Conservation (phyloP, 2,329 filamentous ascomycete species). For the Pseudogymnoascus verrucosus region DNA sequence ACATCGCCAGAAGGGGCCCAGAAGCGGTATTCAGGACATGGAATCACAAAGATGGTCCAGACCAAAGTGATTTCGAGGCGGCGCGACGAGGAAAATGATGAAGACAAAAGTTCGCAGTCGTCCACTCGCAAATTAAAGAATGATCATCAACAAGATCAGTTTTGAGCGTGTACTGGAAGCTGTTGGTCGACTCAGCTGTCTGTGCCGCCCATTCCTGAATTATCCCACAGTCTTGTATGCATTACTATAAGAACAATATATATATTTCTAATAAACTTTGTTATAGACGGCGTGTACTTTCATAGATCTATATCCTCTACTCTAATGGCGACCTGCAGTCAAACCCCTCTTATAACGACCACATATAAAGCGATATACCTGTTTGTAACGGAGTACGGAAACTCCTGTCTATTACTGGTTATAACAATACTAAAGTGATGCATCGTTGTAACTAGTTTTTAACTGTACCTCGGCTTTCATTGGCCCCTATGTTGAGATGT, state of each 20-base stretch:
- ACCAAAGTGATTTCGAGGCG: background rate
- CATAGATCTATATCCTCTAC: background rate
- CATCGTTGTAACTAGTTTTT: background rate
- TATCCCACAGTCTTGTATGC: background rate
- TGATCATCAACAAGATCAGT: background rate
- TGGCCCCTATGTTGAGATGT: background rate
- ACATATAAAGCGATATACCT: background rate
- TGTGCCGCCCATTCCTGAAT: background rate
- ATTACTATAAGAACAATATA: background rate
- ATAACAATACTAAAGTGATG: background rate
- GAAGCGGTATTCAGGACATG: background rate
- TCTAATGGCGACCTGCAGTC: background rate
- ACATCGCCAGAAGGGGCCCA: background rate
- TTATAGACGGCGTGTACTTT: background rate
- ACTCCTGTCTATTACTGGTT: background rate
- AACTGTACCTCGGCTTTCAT: background rate
- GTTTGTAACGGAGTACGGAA: background rate
- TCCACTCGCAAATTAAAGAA: background rate
- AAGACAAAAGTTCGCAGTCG: background rate
- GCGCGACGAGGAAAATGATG: background rate
- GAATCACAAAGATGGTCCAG: background rate
- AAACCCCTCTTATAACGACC: background rate
- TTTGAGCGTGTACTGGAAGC: background rate
- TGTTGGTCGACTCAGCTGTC: background rate
- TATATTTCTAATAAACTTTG: background rate